These are phyloP conservation scores for Pyronema domesticum DNA, from an alignment of 495 filamentous ascomycete species.

Conservation along the genomic window DNA sequence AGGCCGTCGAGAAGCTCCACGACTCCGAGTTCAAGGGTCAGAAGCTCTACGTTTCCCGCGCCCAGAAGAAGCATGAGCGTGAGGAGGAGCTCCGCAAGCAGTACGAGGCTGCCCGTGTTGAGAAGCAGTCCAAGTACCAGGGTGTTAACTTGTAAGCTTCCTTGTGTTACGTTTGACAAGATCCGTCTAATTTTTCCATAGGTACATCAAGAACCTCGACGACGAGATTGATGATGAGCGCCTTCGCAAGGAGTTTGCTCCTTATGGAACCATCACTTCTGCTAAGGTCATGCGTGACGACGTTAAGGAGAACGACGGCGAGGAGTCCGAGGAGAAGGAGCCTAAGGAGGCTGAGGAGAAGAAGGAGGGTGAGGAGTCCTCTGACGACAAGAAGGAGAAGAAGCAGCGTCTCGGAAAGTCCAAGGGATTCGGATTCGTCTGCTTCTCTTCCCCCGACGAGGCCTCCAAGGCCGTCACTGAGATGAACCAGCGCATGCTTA, in stretches of 20 bases:
- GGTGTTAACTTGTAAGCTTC: constrained; percentile 63
- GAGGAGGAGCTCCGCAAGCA: constrained; percentile 98
- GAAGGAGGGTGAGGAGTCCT: constrained; percentile 39
- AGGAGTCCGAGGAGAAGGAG: constrained; percentile 37
- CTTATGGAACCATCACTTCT: constrained; percentile 87
- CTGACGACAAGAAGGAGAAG: constrained; percentile 35
- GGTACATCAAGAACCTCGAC: constrained; percentile 94
- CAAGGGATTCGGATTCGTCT: constrained; percentile 99
- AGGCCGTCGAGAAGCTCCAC: constrained; percentile 83
- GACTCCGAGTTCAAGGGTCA: constrained; percentile 81
- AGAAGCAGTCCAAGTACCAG: constrained; percentile 98
- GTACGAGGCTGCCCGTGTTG: constrained; percentile 89
- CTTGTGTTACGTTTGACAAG: not conserved
- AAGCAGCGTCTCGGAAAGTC: constrained; percentile 74
- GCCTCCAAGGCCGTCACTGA: constrained; percentile 97
- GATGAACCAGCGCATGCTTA: constrained; percentile 98
- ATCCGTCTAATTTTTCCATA: constrained; percentile 8
- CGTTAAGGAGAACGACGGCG: constrained; percentile 39
- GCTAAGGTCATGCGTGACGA: constrained; percentile 98
- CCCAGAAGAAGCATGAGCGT: constrained; percentile 99
- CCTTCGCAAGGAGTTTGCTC: constrained; percentile 74
- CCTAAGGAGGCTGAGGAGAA: constrained; percentile 33
- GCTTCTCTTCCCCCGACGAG: constrained; percentile 98
- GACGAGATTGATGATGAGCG: constrained; percentile 97
- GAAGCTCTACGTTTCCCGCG: constrained; percentile 92